A percentile compares a stretch with the other conserved stretches of the same genome.
These are phyloP conservation scores for Puccinia sorghi DNA, from an alignment of 1,284 basidiomycete species.

Conservation along the genomic window DNA sequence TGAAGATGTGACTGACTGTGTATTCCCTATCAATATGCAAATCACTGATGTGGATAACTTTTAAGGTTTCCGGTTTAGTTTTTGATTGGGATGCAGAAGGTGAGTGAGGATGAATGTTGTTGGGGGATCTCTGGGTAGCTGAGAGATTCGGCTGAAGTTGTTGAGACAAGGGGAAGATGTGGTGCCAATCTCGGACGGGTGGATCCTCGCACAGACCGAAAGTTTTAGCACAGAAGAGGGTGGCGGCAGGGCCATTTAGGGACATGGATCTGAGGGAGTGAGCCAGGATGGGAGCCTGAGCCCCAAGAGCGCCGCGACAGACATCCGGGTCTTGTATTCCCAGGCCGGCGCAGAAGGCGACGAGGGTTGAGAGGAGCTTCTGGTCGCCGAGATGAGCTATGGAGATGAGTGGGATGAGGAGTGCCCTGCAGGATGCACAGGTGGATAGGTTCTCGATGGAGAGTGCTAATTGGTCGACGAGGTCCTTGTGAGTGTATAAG, in stretches of 20 bases:
- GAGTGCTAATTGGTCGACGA: constrained; percentile 40
- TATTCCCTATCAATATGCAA: constrained; percentile 57
- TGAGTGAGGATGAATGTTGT: neutral
- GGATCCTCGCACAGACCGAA: constrained; percentile 64
- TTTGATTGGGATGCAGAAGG: constrained; percentile 17
- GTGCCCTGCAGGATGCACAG: constrained; percentile 40
- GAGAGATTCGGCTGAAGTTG: neutral
- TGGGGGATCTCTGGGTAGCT: constrained; percentile 21
- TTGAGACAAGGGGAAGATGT: constrained; percentile 38
- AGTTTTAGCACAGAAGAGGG: constrained; percentile 65
- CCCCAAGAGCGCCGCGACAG: constrained; percentile 63
- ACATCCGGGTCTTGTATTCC: constrained; percentile 62
- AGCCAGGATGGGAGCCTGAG: constrained; percentile 66
- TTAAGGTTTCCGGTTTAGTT: constrained; percentile 51
- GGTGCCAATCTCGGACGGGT: constrained; percentile 52
- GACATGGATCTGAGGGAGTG: constrained; percentile 65
- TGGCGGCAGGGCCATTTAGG: constrained; percentile 62
- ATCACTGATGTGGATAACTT: constrained; percentile 56
- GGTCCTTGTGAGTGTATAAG: constrained; percentile 13
- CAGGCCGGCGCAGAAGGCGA: constrained; percentile 39
- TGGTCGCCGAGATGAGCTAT: constrained; percentile 47
- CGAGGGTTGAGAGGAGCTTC: constrained; percentile 34
- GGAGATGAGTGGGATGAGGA: constrained; percentile 42
- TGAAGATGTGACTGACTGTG: constrained; percentile 56
- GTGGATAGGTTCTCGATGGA: constrained; percentile 47